A percentile compares a stretch with the other conserved stretches of the same genome.
These are phyloP conservation scores for Globisporangium canariense DNA, from an alignment of 352 stramenopile genomes.

Conservation along the genomic window DNA sequence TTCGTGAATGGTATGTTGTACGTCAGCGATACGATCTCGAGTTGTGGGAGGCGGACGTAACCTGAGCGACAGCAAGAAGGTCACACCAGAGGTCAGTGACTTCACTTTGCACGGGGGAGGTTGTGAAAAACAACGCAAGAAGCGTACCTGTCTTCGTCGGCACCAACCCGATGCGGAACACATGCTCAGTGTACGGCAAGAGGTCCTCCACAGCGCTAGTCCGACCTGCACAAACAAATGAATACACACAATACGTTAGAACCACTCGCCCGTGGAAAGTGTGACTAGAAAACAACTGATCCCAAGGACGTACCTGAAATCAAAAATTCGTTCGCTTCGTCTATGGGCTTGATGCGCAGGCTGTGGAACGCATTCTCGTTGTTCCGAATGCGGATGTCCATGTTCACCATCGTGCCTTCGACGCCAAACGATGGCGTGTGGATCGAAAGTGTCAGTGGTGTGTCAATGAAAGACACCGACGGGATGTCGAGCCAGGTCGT, in stretches of 20 bases:
- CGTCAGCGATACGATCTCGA: constrained; percentile 77
- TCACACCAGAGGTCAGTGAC: constrained; percentile 16
- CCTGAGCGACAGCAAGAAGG: constrained; percentile 24
- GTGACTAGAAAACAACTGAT: not conserved
- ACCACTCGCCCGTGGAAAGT: no score
- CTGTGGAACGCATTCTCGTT: constrained; percentile 72
- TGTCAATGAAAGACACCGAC: constrained; percentile 61
- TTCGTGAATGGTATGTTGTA: constrained; percentile 64
- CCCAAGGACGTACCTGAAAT: constrained; percentile 42
- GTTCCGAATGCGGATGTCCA: constrained; percentile 66
- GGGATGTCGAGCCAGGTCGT: constrained; percentile 64
- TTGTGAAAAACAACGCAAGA: not conserved
- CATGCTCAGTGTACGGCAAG: constrained; percentile 61
- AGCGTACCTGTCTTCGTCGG: constrained; percentile 72
- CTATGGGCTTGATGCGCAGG: constrained; percentile 63
- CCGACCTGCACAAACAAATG: constrained; percentile 27
- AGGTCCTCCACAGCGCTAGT: constrained; percentile 74
- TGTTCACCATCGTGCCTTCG: constrained; percentile 49
- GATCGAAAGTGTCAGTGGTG: constrained; percentile 62
- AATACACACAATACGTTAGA: constrained; percentile 7
- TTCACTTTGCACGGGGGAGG: not conserved
- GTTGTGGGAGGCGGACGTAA: constrained; percentile 60
- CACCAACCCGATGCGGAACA: constrained; percentile 62
- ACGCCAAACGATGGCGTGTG: constrained; percentile 70
- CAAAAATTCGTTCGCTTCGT: constrained; percentile 73